Percentiles rank a stretch among this genome's conserved stretches.
Evolutionary conservation across 139 green algal genomes (phyloP).

Genomic region (Chloropicon primus): DNA sequence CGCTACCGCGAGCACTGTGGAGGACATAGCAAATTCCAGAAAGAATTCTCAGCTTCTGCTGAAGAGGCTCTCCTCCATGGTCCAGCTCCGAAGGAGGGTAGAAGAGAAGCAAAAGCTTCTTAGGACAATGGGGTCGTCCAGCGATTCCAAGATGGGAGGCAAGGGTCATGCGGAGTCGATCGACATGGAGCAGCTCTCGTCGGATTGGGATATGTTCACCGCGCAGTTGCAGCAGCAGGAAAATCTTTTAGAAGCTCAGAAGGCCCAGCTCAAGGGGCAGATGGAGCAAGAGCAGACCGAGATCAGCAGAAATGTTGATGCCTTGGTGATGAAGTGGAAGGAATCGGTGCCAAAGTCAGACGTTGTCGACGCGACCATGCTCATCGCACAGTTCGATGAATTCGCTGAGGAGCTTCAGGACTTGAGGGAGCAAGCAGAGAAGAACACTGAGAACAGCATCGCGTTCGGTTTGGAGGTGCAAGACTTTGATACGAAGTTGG

Average conservation of each 20-base stretch:
- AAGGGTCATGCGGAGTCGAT: slow-evolving; percentile 20
- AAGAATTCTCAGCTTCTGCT: slow-evolving; percentile 41
- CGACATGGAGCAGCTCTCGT: slow-evolving; percentile 46
- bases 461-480: slow-evolving; percentile 40
- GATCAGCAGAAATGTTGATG: slow-evolving; percentile 22
- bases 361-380: slow-evolving; percentile 33
- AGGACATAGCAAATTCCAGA: slow-evolving; percentile 51
- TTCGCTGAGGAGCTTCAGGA: slow-evolving; percentile 14
- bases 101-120: slow-evolving; percentile 62
- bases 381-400: slow-evolving; percentile 51
- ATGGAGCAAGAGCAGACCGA: slow-evolving; percentile 46
- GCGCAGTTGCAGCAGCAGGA: slow-evolving; percentile 46
- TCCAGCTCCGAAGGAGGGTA: slow-evolving; percentile 34
- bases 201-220: slow-evolving; percentile 53
- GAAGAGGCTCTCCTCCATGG: slow-evolving; percentile 10
- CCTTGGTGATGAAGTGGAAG: slow-evolving; percentile 10
- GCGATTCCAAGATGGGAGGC: slow-evolving; percentile 28
- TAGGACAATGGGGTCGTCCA: background rate
- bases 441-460: slow-evolving; percentile 39
- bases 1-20: slow-evolving; percentile 32
- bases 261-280: slow-evolving; percentile 23
- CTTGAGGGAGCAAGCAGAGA: slow-evolving; percentile 31
- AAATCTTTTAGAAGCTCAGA: background rate
- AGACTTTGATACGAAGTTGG: slow-evolving; percentile 32
- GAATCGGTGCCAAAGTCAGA: slow-evolving; percentile 36